Evolutionary conservation across 441 rosid genomes (phyloP), one percentile per base, ranked within the genome.

Genomic region (Croton laevigatus): DNA sequence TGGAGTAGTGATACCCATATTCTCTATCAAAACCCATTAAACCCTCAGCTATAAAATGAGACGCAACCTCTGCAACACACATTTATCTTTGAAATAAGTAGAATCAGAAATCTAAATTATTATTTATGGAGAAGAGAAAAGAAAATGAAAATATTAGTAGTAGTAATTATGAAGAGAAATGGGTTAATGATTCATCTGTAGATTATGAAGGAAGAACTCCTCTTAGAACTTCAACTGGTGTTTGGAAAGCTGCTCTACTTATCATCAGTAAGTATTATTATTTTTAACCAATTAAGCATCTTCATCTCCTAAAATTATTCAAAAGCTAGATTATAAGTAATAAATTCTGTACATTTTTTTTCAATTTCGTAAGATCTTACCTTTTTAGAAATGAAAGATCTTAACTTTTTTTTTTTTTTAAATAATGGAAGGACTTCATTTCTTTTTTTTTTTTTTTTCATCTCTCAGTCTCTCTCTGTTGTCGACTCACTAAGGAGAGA

Each of bases 191-290:
- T 74, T 77, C 79, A 14, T 81, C 79, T 14, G 54, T 81, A 19
- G 80, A 85, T 77, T 57, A 76, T 68, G 74, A 78, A 44, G 84
- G 82, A 52, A 65, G 58, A 1, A 57, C 65, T 64, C 85, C 87
- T 34, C 80, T 66, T 37, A 72, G 87, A 70, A 71, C 80, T 59
- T 74, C 85, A 7, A 89, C 96, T 6, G 97, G 97, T 46, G 84
- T 83, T 17, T 91, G 97, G 97, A 89, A 79, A 76, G 91, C 97
- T 5, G 88, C 96, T 75, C 83, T 86, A 2, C 85, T 82, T 76
- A 91, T 89, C 68, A 83, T 91, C 22, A 88, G 96, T 91, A 86
- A 57, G 75, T 57, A 4, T 10, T 19, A n/a, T 16, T 2, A 16
- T 49, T 20, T 8, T 16, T 5, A 8, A 23, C 3, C 32, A n/a